A percentile compares a stretch with the other conserved stretches of the same genome.
These are phyloP conservation scores for Trichosporon sp. DNA, from an alignment of 1,284 basidiomycete species.

Conservation along the genomic window DNA sequence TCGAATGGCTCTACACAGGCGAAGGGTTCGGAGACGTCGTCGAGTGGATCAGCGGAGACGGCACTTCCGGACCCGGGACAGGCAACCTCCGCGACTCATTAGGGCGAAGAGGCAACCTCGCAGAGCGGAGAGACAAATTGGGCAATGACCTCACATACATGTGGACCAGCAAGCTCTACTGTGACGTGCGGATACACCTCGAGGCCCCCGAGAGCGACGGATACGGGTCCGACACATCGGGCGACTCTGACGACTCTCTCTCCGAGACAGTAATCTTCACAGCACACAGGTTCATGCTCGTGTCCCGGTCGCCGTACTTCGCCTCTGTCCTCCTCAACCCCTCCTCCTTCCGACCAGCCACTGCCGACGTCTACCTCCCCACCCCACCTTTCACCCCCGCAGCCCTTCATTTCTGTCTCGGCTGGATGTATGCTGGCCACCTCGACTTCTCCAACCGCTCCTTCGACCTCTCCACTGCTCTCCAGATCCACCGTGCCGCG, in stretches of 20 bases:
- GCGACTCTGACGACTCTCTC: slow-evolving; percentile 32
- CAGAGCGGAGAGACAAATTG: slow-evolving; percentile 75
- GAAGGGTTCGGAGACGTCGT: slow-evolving; percentile 75
- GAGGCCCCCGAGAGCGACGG: slow-evolving; percentile 48
- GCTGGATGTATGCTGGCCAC: slow-evolving; percentile 78
- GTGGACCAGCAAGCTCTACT: slow-evolving; percentile 89
- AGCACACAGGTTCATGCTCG: slow-evolving; percentile 86
- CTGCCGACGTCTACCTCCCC: slow-evolving; percentile 63
- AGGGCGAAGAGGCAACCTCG: slow-evolving; percentile 37
- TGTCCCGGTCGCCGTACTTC: slow-evolving; percentile 84
- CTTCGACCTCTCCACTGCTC: slow-evolving; percentile 85
- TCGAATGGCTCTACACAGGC: slow-evolving; percentile 56
- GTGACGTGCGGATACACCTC: slow-evolving; percentile 76
- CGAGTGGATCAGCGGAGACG: slow-evolving; percentile 75
- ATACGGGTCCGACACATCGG: slow-evolving; percentile 25
- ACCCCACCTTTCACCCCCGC: slow-evolving; percentile 93
- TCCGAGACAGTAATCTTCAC: slow-evolving; percentile 69
- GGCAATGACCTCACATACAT: slow-evolving; percentile 84
- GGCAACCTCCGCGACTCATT: slow-evolving; percentile 26
- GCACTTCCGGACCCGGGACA: slow-evolving; percentile 44
- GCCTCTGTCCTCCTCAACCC: slow-evolving; percentile 50
- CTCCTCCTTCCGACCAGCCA: slow-evolving; percentile 39
- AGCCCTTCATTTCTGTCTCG: slow-evolving; percentile 88
- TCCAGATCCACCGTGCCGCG: slow-evolving; percentile 79
- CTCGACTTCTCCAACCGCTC: slow-evolving; percentile 86